A percentile compares a stretch with the other conserved stretches of the same genome.
Evolutionary conservation across 345 rosid species (phyloP).

Genomic region (Reutealis trisperma): DNA sequence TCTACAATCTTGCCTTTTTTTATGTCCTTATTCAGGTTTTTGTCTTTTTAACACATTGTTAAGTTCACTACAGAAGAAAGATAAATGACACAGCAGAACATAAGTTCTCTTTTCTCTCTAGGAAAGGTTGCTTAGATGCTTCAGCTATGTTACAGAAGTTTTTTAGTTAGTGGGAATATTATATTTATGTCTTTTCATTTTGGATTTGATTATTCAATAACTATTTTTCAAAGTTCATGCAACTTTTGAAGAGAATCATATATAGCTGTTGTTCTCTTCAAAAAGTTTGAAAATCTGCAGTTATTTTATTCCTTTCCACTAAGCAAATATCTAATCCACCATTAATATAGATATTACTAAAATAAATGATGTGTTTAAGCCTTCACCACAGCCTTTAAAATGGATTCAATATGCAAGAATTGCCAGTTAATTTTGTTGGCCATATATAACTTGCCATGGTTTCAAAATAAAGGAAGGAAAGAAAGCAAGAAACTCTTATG

Average conservation of each 20-base stretch:
- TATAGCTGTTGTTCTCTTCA: neutral
- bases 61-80: neutral
- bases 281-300: neutral
- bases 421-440: neutral
- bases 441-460: no score
- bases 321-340: neutral
- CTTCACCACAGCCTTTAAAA: neutral
- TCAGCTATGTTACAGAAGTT: neutral
- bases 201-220: constrained; percentile 2
- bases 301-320: constrained; percentile 15
- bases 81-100: neutral
- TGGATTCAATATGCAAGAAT: neutral
- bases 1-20: neutral
- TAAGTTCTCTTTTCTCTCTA: neutral
- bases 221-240: neutral
- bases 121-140: constrained; percentile 13
- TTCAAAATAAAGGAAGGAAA: no score
- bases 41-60: neutral
- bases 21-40: neutral
- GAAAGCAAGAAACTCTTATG: no score
- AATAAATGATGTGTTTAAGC: neutral
- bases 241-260: neutral
- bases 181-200: neutral
- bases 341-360: neutral
- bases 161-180: constrained; percentile 9